phyloP scores from a whole-genome alignment of 805 yeast genomes.

The Kodamaea neixiangensis region DNA sequence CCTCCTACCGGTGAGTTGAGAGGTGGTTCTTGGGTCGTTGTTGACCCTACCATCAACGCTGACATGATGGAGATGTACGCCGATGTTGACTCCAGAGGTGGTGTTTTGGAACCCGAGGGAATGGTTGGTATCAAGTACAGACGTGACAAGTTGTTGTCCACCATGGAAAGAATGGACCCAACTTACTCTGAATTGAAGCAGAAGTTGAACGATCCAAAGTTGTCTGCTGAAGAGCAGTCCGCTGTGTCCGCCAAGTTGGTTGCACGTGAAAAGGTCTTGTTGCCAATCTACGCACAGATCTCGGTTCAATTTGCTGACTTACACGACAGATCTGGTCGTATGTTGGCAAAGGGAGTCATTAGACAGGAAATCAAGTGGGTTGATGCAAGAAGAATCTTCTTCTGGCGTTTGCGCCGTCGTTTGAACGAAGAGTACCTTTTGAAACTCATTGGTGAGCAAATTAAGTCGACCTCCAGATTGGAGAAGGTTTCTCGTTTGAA shows the following conservation, averaged over 20 bases:
- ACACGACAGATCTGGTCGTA: slow-evolving; percentile 96
- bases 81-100: slow-evolving; percentile 92
- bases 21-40: slow-evolving; percentile 99
- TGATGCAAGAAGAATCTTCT: slow-evolving; percentile 91
- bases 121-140: slow-evolving; percentile 98
- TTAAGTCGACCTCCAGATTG: slow-evolving; percentile 60
- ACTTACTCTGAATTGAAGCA: slow-evolving; percentile 68
- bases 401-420: slow-evolving; percentile 98
- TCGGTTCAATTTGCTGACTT: slow-evolving; percentile 96
- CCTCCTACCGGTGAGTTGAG: slow-evolving; percentile 98
- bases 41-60: slow-evolving; percentile 94
- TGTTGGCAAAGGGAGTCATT: slow-evolving; percentile 92
- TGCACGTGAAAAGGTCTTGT: slow-evolving; percentile 74
- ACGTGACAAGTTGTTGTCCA: slow-evolving; percentile 85
- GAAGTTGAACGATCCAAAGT: slow-evolving; percentile 52
- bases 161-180: slow-evolving; percentile 87
- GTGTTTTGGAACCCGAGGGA: slow-evolving; percentile 98
- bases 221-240: slow-evolving; percentile 66
- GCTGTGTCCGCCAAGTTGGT: slow-evolving; percentile 63
- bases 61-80: slow-evolving; percentile 99
- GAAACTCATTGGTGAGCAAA: slow-evolving; percentile 66
- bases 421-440: slow-evolving; percentile 88
- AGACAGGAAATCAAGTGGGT: slow-evolving; percentile 83
- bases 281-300: slow-evolving; percentile 90
- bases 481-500: slow-evolving; percentile 85